These are phyloP conservation scores for Rubia peregrina DNA, from an alignment of 305 asterid genomes.

Conservation along the genomic window DNA sequence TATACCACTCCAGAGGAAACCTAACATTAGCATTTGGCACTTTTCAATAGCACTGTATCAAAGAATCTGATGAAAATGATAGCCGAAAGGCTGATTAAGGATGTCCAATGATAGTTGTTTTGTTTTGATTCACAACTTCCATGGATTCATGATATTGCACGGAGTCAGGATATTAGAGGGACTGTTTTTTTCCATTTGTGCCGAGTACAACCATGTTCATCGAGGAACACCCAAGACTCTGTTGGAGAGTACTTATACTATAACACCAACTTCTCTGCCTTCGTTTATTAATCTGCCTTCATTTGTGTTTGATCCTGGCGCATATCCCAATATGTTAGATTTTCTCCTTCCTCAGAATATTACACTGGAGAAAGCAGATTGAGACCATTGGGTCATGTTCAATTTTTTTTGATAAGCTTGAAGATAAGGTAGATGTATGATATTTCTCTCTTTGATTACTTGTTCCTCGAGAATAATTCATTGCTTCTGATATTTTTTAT, in stretches of 20 bases:
- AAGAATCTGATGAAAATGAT: slow-evolving; percentile 15
- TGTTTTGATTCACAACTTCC: slow-evolving; percentile 32
- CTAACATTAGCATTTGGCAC: no score
- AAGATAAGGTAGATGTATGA: slow-evolving; percentile 25
- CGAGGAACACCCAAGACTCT: slow-evolving; percentile 26
- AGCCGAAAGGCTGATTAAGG: slow-evolving; percentile 4
- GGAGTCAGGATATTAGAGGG: slow-evolving; percentile 23
- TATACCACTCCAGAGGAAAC: no score
- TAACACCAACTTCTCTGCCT: slow-evolving; percentile 23
- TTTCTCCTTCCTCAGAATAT: slow-evolving; percentile 20
- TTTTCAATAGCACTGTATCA: slow-evolving; percentile 8
- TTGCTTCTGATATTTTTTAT: neutral
- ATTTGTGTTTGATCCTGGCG: slow-evolving; percentile 14
- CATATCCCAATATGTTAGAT: slow-evolving; percentile 18
- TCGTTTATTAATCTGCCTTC: slow-evolving; percentile 29
- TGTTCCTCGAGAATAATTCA: neutral
- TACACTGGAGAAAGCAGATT: slow-evolving; percentile 31
- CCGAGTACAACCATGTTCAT: slow-evolving; percentile 23
- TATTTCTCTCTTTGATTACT: neutral
- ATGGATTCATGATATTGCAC: slow-evolving; percentile 25
- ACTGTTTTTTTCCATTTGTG: slow-evolving; percentile 27
- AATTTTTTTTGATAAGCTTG: slow-evolving; percentile 32
- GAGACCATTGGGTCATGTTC: slow-evolving; percentile 33
- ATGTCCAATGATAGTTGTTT: slow-evolving; percentile 13
- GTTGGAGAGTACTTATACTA: neutral